Percentiles rank a stretch among this genome's conserved stretches.
These are phyloP conservation scores for Chalciporus piperatoides DNA, from an alignment of 1,284 basidiomycete genomes.

Conservation along the genomic window DNA sequence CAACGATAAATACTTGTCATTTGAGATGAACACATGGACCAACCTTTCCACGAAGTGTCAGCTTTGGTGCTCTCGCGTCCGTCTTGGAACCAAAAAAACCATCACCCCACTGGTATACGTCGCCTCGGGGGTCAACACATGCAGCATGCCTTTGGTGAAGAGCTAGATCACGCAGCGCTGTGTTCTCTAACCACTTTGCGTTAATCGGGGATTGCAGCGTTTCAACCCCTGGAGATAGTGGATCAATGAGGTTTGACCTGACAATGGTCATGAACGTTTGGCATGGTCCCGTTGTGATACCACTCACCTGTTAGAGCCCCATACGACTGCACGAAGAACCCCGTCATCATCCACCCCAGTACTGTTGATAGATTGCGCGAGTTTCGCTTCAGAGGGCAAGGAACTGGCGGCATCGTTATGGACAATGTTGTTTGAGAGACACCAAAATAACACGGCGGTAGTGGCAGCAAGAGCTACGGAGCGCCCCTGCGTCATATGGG, in stretches of 20 bases:
- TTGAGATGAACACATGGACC: conserved; percentile 18
- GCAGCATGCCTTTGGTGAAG: conserved; percentile 75
- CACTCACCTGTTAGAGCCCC: conserved; percentile 58
- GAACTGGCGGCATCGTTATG: conserved; percentile 33
- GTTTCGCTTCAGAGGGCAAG: conserved; percentile 10
- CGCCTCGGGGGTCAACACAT: conserved; percentile 82
- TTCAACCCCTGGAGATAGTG: conserved; percentile 35
- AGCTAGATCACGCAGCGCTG: conserved; percentile 73
- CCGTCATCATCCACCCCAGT: conserved; percentile 28
- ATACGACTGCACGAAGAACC: conserved; percentile 43
- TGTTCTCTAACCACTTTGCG: conserved; percentile 54
- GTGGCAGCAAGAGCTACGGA: conserved; percentile 20
- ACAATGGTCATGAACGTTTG: conserved; percentile 2
- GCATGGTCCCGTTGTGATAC: not conserved
- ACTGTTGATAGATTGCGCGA: conserved; percentile 9
- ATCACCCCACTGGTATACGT: conserved; percentile 87
- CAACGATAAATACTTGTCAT: not conserved
- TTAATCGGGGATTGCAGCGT: conserved; percentile 47
- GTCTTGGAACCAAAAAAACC: conserved; percentile 47
- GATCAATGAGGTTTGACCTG: conserved; percentile 46
- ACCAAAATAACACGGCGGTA: conserved; percentile 34
- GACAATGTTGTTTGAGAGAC: conserved; percentile 29
- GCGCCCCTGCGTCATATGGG: not conserved
- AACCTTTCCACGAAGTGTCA: conserved; percentile 70
- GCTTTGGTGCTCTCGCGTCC: conserved; percentile 28